Base-by-base conservation (phyloP, 2,329 filamentous ascomycete genomes). In the Fusarium newnesense region DNA sequence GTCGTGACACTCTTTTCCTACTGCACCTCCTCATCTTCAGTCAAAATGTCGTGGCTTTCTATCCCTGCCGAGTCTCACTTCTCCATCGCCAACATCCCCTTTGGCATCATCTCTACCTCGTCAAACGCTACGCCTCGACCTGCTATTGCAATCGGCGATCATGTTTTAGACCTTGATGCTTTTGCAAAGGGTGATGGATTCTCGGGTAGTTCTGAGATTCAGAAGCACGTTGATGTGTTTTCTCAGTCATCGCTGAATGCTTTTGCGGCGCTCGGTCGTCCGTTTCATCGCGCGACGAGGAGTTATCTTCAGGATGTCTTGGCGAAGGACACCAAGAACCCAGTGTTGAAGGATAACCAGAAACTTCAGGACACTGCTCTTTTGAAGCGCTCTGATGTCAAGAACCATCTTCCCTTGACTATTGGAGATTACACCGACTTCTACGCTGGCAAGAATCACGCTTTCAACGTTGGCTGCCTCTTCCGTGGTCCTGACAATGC, bases 361-460 rank as follows among this genome's bases (percentile, higher is more conserved):
- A 65, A 69, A 4, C 78, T 85, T 1, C 77, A 76, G 44, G 61
- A 76, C 13, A 42, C 67, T 3, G 80, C 79, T 11, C 62, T 83
- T 19, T 11, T 84, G 9, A 75, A 76, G 11, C 63, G 77, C 3
- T 52, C 80, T 36, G 86, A 88, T 9, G 88, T 91, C n/a, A 87
- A 84, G 68, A 92, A 88, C 76, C 93, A 95, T 72, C 76, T 96
- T 2, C 94, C 94, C 2, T 89, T 96, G 85, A 85, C 88, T 42
- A 94, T 96, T 76, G 92, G 93, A 37, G 94, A 96, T 79, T 96
- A 96, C 80, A 94, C 93, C 4, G 94, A 96, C 79, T 96, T 96
- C 83, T 96, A 94, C 78, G 94, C 92, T 19, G 93, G 94, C 54
- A 84, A 92, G 76, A 92, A 95, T 78, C 94, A 96, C 81, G 94